Conservation (phyloP, 805 yeast species). For the Monosporozyma siamensis region DNA sequence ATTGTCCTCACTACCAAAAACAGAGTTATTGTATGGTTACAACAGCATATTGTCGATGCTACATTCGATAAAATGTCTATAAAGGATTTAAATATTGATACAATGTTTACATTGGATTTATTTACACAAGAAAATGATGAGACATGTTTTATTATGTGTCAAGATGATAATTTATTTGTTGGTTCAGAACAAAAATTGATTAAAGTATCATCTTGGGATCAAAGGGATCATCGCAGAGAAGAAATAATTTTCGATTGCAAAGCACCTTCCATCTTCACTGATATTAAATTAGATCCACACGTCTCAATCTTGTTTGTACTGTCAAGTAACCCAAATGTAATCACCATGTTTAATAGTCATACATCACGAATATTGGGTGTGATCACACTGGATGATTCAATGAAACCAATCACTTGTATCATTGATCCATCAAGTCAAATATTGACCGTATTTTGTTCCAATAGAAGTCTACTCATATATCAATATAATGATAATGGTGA, state of each 20-base stretch:
- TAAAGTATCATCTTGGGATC: constrained; percentile 14
- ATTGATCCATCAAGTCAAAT: constrained; percentile 23
- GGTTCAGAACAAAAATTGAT: constrained; percentile 20
- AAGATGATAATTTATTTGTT: constrained; percentile 8
- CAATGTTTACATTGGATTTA: constrained; percentile 2
- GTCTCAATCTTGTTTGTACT: constrained; percentile 17
- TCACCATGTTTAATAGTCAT: constrained; percentile 13
- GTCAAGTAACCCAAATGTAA: constrained; percentile 16
- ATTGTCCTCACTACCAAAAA: constrained; percentile 18
- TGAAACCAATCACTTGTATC: constrained; percentile 21
- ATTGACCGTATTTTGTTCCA: constrained; percentile 20
- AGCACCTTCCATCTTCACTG: constrained; percentile 22
- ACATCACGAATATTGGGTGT: constrained; percentile 10
- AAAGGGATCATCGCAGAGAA: constrained; percentile 1
- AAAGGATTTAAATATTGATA: constrained; percentile 7
- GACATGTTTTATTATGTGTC: constrained; percentile 13
- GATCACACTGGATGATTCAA: constrained; percentile 10
- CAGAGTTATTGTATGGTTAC: constrained; percentile 24
- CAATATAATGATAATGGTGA: constrained; percentile 21
- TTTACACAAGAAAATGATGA: constrained; percentile 6
- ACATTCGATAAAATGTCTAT: constrained; percentile 22
- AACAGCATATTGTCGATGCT: constrained; percentile 19
- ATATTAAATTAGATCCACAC: constrained; percentile 18
- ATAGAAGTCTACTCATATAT: constrained; percentile 23
- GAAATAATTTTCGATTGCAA: constrained; percentile 10